A percentile compares a stretch with the other conserved stretches of the same genome.
These are phyloP conservation scores for Umbelopsis ramanniana DNA, from an alignment of 192 early-diverging fungal genomes.

Conservation along the genomic window DNA sequence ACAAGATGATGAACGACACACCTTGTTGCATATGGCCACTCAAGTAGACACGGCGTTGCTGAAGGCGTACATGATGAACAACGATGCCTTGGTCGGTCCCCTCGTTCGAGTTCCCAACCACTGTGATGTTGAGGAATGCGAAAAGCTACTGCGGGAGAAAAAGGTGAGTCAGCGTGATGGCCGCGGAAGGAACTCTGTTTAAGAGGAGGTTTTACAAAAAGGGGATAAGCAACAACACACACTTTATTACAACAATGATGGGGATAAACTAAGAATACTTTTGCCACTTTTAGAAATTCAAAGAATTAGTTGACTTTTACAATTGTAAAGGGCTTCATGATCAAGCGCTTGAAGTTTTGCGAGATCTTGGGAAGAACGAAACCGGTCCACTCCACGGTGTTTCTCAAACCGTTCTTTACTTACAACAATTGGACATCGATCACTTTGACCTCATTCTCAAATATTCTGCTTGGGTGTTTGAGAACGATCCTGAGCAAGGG, in stretches of 20 bases:
- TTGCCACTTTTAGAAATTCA: conserved; percentile 63
- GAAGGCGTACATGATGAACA: conserved; percentile 87
- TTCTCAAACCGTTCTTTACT: conserved; percentile 70
- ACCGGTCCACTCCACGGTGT: conserved; percentile 64
- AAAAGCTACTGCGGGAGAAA: conserved; percentile 75
- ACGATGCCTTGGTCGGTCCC: conserved; percentile 86
- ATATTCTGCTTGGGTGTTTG: conserved; percentile 80
- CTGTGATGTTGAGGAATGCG: conserved; percentile 86
- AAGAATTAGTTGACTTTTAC: conserved; percentile 94
- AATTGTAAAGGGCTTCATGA: conserved; percentile 87
- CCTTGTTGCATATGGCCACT: conserved; percentile 56
- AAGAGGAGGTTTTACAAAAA: no score
- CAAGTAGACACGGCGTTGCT: conserved; percentile 90
- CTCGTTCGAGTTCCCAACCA: conserved; percentile 88
- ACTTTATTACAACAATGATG: no score
- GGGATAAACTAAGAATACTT: neutral
- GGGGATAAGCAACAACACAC: no score
- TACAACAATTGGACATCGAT: conserved; percentile 78
- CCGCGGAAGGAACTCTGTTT: no score
- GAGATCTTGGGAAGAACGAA: conserved; percentile 49
- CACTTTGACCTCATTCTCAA: conserved; percentile 84
- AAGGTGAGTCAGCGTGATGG: conserved; percentile 49
- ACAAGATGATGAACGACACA: conserved; percentile 42
- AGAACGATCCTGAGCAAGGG: conserved; percentile 63
- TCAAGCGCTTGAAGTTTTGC: conserved; percentile 87